Conservation (phyloP, 2,329 filamentous ascomycete species). For the Fusarium dlaminii region DNA sequence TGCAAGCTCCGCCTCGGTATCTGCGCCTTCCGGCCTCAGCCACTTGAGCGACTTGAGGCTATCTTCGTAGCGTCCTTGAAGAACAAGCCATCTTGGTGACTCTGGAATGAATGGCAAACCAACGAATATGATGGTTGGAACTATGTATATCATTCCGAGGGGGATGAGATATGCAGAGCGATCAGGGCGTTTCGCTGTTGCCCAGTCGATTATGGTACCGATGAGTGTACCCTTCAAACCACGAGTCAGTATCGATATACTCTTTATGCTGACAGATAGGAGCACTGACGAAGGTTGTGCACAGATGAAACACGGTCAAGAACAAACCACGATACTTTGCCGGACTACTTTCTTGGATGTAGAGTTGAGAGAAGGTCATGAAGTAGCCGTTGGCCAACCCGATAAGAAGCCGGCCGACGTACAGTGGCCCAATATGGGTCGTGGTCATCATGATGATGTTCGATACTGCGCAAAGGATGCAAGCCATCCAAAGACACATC, state of each 20-base stretch:
- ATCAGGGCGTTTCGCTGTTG: constrained; percentile 32
- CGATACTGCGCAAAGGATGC: constrained; percentile 28
- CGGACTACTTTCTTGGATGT: constrained; percentile 34
- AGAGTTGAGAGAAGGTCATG: constrained; percentile 38
- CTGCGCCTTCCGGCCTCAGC: constrained; percentile 14
- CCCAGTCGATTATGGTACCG: constrained; percentile 37
- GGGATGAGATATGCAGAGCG: constrained; percentile 36
- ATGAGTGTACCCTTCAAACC: constrained; percentile 26
- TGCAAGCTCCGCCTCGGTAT: constrained; percentile 19
- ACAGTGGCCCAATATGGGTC: constrained; percentile 26
- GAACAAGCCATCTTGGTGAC: constrained; percentile 35
- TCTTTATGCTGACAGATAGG: fast-evolving
- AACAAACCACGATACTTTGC: constrained; percentile 38
- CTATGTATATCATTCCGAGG: constrained; percentile 31
- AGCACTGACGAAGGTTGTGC: constrained; percentile 33
- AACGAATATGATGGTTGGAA: constrained; percentile 19
- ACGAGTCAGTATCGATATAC: background rate
- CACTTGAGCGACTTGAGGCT: constrained; percentile 25
- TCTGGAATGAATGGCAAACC: constrained; percentile 33
- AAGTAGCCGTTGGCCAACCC: constrained; percentile 38
- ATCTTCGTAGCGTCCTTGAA: constrained; percentile 33
- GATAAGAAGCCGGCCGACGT: constrained; percentile 28
- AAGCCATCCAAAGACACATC: constrained; percentile 31
- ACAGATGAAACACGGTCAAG: constrained; percentile 34
- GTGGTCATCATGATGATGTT: constrained; percentile 41